These are phyloP conservation scores for Alliaria petiolata DNA, from an alignment of 345 rosid genomes.

Conservation along the genomic window DNA sequence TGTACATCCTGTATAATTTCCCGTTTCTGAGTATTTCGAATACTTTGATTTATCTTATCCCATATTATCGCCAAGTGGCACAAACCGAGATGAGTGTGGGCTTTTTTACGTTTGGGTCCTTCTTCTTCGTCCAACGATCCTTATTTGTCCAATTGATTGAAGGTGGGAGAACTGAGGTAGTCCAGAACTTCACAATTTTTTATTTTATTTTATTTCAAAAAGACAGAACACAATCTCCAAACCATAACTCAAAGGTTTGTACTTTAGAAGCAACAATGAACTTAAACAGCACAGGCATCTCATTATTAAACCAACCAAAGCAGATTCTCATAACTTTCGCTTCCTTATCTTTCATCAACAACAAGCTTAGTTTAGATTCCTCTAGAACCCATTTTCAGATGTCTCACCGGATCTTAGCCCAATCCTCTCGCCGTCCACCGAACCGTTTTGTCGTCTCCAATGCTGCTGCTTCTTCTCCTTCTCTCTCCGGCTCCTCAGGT, in stretches of 20 bases:
- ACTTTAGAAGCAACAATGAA: constrained; percentile 13
- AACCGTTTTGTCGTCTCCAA: constrained; percentile 20
- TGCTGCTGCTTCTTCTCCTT: constrained; percentile 34
- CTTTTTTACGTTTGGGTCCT: constrained; percentile 13
- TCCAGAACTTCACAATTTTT: neutral
- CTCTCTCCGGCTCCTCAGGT: constrained; percentile 35
- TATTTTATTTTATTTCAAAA: neutral
- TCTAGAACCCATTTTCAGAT: constrained; percentile 17
- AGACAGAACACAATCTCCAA: neutral
- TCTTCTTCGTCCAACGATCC: no score
- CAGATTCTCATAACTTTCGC: constrained; percentile 11
- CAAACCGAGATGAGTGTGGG: neutral
- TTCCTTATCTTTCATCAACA: constrained; percentile 19
- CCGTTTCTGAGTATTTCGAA: neutral
- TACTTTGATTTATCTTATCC: neutral
- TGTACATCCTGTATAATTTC: neutral
- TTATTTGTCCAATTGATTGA: constrained; percentile 4
- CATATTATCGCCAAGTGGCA: constrained; percentile 13
- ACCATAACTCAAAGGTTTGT: neutral
- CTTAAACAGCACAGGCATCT: constrained; percentile 7
- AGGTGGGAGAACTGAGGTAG: neutral
- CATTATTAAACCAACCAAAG: constrained; percentile 22
- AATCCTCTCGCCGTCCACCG: constrained; percentile 11
- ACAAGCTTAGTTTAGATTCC: neutral
- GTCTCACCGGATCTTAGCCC: constrained; percentile 8